Conservation (phyloP, 1,284 basidiomycete species). For the Trichosporon asahii region DNA sequence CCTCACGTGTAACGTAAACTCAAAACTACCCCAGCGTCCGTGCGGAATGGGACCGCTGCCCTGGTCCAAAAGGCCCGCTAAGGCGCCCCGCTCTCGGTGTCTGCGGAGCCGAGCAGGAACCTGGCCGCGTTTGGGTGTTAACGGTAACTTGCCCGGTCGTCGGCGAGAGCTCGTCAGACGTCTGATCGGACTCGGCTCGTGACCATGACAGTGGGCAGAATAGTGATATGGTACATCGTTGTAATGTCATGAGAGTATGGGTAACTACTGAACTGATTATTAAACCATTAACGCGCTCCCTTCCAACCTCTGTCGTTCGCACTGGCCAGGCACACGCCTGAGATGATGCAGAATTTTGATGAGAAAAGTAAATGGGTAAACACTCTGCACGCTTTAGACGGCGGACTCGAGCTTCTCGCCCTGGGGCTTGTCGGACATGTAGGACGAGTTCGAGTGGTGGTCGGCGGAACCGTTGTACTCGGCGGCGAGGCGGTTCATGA, state of each 20-base stretch:
- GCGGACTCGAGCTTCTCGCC: not conserved
- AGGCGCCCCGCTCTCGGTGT: too few relatives aligned
- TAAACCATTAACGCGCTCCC: not conserved
- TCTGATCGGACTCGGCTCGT: too few relatives aligned
- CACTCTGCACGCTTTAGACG: not conserved
- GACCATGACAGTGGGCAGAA: not conserved
- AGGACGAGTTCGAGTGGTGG: slow-evolving; percentile 2
- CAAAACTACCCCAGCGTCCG: too few relatives aligned
- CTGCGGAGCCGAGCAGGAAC: too few relatives aligned
- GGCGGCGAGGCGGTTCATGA: slow-evolving; percentile 17
- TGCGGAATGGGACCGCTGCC: too few relatives aligned
- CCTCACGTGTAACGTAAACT: too few relatives aligned
- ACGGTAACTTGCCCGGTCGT: too few relatives aligned
- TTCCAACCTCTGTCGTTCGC: not conserved
- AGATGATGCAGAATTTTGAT: not conserved
- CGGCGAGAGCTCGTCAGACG: too few relatives aligned
- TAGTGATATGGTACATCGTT: slow-evolving; percentile 8
- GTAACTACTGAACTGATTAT: slow-evolving; percentile 3
- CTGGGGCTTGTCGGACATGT: slow-evolving; percentile 5
- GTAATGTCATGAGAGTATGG: not conserved
- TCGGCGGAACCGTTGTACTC: slow-evolving; percentile 12
- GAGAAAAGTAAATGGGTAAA: too few relatives aligned
- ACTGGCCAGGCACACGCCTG: not conserved
- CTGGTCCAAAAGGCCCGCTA: too few relatives aligned
- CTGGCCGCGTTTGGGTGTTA: too few relatives aligned